Evolutionary conservation across 345 rosid genomes (phyloP).

Genomic region (Sapria himalayana): DNA sequence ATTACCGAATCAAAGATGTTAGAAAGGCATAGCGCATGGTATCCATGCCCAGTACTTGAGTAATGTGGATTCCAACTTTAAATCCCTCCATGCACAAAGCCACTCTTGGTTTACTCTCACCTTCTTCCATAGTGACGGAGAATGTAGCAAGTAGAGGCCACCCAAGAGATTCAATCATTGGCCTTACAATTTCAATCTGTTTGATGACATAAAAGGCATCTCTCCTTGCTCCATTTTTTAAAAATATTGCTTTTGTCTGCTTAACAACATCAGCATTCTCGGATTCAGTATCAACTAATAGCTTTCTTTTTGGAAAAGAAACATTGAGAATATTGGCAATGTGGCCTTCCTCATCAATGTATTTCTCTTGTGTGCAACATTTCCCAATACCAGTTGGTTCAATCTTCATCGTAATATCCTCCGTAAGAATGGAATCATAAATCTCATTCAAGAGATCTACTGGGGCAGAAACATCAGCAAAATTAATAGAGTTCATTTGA

Average conservation of each 20-base stretch:
- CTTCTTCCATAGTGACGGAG: constrained; percentile 98
- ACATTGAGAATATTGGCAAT: constrained; percentile 78
- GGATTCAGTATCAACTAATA: constrained; percentile 52
- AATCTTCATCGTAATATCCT: constrained; percentile 90
- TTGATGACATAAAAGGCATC: constrained; percentile 70
- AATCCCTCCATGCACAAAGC: constrained; percentile 95
- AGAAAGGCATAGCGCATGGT: constrained; percentile 97
- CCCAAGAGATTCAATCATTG: constrained; percentile 98
- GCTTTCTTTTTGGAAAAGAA: constrained; percentile 59
- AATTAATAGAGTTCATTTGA: constrained; percentile 63
- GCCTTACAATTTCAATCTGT: constrained; percentile 62
- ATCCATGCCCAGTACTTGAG: constrained; percentile 91
- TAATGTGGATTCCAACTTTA: constrained; percentile 87
- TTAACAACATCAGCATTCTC: constrained; percentile 75
- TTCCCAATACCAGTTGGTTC: constrained; percentile 34
- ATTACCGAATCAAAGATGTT: constrained; percentile 88
- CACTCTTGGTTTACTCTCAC: constrained; percentile 81
- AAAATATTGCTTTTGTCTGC: constrained; percentile 84
- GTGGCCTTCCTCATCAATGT: constrained; percentile 76
- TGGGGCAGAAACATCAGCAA: constrained; percentile 68
- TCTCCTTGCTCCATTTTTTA: constrained; percentile 65
- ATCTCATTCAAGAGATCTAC: constrained; percentile 71
- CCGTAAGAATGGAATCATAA: constrained; percentile 83
- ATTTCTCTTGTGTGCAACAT: constrained; percentile 44
- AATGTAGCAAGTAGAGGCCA: constrained; percentile 96